Conservation (phyloP, 164 flowering plant species). For the Magnolia sinica region DNA sequence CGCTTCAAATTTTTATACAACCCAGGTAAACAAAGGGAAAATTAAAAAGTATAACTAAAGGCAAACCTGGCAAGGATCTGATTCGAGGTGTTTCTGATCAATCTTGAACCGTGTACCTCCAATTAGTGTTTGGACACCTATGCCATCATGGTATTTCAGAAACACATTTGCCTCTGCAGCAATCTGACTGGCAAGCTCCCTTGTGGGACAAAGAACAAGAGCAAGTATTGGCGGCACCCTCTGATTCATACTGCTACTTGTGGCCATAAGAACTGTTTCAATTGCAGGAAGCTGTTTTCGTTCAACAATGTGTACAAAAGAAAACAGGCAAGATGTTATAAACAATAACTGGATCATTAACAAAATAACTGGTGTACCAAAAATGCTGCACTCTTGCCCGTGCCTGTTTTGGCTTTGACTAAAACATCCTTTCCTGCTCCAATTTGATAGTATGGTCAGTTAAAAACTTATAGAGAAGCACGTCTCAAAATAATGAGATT, state of each 20-base stretch:
- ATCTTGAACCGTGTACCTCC: constrained; percentile 93
- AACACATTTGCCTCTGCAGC: constrained; percentile 88
- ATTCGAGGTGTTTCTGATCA: constrained; percentile 82
- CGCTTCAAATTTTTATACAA: too few relatives aligned
- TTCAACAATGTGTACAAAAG: constrained; percentile 35
- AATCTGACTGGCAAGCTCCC: constrained; percentile 95
- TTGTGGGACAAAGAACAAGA: constrained; percentile 88
- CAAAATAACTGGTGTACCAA: constrained; percentile 52
- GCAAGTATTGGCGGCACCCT: constrained; percentile 61
- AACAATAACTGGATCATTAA: neutral
- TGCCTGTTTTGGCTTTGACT: constrained; percentile 90
- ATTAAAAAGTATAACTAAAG: neutral
- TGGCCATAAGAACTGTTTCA: constrained; percentile 89
- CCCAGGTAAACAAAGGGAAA: neutral
- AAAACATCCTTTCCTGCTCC: constrained; percentile 81
- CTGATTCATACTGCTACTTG: constrained; percentile 24
- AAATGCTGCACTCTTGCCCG: constrained; percentile 91
- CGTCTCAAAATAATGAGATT: neutral
- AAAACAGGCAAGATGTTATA: constrained; percentile 12
- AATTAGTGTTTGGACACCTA: constrained; percentile 80
- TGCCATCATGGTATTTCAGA: constrained; percentile 75
- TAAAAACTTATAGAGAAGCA: constrained; percentile 9
- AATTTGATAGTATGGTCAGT: neutral
- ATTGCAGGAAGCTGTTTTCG: constrained; percentile 96
- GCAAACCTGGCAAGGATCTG: constrained; percentile 82